phyloP scores from a whole-genome alignment of 2,329 filamentous ascomycete genomes.

The Apiospora pterosperma region DNA sequence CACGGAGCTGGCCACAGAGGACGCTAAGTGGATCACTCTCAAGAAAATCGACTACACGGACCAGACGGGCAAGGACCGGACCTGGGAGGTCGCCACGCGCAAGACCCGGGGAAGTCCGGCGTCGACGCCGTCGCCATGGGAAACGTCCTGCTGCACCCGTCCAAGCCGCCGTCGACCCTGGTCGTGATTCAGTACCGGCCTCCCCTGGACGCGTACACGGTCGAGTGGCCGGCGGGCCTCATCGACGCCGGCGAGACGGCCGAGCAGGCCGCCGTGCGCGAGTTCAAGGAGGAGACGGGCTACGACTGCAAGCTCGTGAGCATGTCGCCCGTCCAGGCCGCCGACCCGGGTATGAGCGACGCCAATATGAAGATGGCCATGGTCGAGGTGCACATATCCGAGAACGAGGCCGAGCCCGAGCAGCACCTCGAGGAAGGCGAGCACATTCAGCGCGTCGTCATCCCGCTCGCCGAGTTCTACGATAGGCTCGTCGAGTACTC shows the following conservation, averaged over 20 bases:
- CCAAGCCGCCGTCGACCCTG: slow-evolving; percentile 41
- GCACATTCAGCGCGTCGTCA: slow-evolving; percentile 57
- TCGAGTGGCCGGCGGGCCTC: slow-evolving; percentile 53
- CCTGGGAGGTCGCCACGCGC: slow-evolving; percentile 59
- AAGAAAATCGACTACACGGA: slow-evolving; percentile 56
- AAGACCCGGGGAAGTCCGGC: slow-evolving; percentile 51
- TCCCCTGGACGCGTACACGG: slow-evolving; percentile 46
- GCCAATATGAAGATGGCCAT: slow-evolving; percentile 61
- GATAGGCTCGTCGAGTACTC: slow-evolving; percentile 45
- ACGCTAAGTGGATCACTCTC: slow-evolving; percentile 56
- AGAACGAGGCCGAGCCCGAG: slow-evolving; percentile 47
- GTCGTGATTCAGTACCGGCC: slow-evolving; percentile 52
- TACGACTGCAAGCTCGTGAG: slow-evolving; percentile 47
- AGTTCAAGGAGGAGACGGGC: slow-evolving; percentile 54
- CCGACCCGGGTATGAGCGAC: slow-evolving; percentile 54
- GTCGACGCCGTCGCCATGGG: slow-evolving; percentile 63
- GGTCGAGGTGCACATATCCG: slow-evolving; percentile 52
- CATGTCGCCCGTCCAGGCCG: slow-evolving; percentile 51
- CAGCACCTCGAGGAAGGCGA: slow-evolving; percentile 60
- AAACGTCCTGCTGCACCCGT: slow-evolving; percentile 50
- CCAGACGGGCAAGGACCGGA: slow-evolving; percentile 48
- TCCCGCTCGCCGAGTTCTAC: slow-evolving; percentile 55
- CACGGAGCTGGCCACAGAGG: slow-evolving; percentile 43
- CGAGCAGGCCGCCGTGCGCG: slow-evolving; percentile 48
- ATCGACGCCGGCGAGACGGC: slow-evolving; percentile 49